Conservation (phyloP, 2,329 filamentous ascomycete genomes). For the Fusarium sororula region DNA sequence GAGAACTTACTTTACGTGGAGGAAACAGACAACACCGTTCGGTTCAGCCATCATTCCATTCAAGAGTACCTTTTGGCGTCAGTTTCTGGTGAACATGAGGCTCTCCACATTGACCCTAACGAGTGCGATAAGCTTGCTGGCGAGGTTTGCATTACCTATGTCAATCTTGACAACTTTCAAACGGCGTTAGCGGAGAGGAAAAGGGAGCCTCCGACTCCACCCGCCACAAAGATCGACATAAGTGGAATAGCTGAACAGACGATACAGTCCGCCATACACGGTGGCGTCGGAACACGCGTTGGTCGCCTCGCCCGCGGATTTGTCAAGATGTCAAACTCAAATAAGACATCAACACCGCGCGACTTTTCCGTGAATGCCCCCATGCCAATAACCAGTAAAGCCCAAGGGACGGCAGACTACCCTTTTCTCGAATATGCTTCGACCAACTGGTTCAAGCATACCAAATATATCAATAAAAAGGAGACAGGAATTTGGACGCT, state of each 20-base stretch:
- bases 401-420: rapidly evolving
- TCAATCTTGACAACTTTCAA: background rate
- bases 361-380: rapidly evolving
- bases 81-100: background rate
- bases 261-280: background rate
- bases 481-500: background rate
- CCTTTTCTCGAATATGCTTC: background rate
- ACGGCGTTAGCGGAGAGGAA: background rate
- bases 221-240: background rate
- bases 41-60: conserved; percentile 29
- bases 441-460: background rate
- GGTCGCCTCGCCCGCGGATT: background rate
- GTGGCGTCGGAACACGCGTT: background rate
- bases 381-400: rapidly evolving
- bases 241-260: background rate
- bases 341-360: rapidly evolving
- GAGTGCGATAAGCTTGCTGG: background rate
- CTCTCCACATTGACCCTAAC: background rate
- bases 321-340: background rate
- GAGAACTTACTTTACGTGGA: conserved; percentile 18
- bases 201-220: rapidly evolving
- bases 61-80: background rate
- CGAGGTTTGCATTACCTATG: conserved; percentile 3
- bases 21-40: conserved; percentile 10
- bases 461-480: rapidly evolving